A percentile compares a stretch with the other conserved stretches of the same genome.
phyloP scores from a whole-genome alignment of 2,329 filamentous ascomycete species.

The Rhynchosporium graminicola region DNA sequence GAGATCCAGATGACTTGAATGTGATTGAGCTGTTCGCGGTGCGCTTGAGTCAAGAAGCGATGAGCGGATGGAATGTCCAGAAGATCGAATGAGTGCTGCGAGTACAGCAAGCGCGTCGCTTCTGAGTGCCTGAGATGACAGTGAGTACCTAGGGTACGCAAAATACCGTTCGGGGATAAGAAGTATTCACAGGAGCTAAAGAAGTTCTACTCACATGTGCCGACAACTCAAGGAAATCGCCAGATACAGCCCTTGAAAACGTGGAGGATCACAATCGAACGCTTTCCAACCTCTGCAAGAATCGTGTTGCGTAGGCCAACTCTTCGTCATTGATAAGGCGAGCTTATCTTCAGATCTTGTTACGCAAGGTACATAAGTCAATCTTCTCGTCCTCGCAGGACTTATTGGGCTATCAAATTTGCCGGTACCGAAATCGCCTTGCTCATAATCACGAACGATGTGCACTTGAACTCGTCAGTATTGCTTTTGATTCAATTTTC shows the following conservation, averaged over 20 bases:
- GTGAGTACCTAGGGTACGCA: not conserved
- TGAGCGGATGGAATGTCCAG: slow-evolving; percentile 6
- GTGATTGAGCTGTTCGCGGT: not conserved
- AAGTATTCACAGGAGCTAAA: not conserved
- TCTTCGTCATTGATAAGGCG: slow-evolving; percentile 4
- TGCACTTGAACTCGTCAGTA: slow-evolving; percentile 1
- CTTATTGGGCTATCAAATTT: not conserved
- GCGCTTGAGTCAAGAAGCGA: not conserved
- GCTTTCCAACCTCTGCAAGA: slow-evolving; percentile 11
- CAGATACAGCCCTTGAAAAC: slow-evolving; percentile 5
- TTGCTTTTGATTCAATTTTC: not conserved
- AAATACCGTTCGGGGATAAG: too few species aligned
- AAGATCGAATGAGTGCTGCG: not conserved
- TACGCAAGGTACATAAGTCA: slow-evolving; percentile 11
- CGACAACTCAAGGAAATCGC: slow-evolving; percentile 6
- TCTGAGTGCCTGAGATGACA: not conserved
- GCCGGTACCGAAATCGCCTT: not conserved
- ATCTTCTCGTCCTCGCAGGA: not conserved
- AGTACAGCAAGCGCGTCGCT: not conserved
- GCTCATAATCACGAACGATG: slow-evolving; percentile 8
- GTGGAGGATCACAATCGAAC: not conserved
- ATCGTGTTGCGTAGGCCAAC: slow-evolving; percentile 13
- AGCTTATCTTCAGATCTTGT: not conserved
- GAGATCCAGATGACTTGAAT: not conserved
- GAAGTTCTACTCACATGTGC: not conserved